These are phyloP conservation scores for Penicillium antarcticum DNA, from an alignment of 495 filamentous ascomycete species.

Conservation along the genomic window DNA sequence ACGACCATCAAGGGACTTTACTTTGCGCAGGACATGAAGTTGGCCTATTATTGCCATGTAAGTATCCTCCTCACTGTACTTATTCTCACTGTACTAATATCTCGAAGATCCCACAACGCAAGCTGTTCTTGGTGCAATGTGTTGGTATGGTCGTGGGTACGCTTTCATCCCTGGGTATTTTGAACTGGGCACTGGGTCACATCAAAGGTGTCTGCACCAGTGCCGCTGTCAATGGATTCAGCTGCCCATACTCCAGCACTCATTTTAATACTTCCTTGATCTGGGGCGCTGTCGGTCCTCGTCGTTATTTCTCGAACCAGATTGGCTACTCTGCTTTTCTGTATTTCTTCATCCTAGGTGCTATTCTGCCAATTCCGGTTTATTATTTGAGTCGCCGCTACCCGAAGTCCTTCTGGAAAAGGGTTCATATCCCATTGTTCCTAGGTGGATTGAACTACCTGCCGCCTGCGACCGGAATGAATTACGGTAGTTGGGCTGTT, in stretches of 20 bases:
- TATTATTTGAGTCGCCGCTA: conserved; percentile 52
- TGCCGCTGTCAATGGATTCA: conserved; percentile 74
- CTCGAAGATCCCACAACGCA: conserved; percentile 61
- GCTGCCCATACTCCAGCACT: conserved; percentile 78
- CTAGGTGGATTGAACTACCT: conserved; percentile 28
- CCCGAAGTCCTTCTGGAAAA: conserved; percentile 23
- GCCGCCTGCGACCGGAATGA: conserved; percentile 62
- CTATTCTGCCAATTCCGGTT: conserved; percentile 62
- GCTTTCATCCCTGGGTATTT: conserved; percentile 65
- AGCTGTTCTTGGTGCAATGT: conserved; percentile 68
- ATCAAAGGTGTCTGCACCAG: conserved; percentile 74
- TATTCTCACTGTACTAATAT: neutral
- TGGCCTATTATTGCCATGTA: conserved; percentile 81
- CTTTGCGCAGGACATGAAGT: conserved; percentile 81
- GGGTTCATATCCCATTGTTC: conserved; percentile 27
- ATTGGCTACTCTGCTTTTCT: conserved; percentile 54
- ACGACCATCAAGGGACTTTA: conserved; percentile 80
- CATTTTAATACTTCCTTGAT: conserved; percentile 84
- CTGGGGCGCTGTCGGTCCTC: conserved; percentile 83
- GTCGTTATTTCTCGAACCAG: conserved; percentile 50
- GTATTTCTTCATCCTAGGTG: conserved; percentile 75
- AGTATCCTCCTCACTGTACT: neutral
- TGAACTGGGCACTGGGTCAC: conserved; percentile 80
- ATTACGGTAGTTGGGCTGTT: conserved; percentile 77
- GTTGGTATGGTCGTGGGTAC: conserved; percentile 63